Evolutionary conservation across 2,329 filamentous ascomycete species (phyloP), one percentile per base, ranked within the genome.

Genomic region (Sporothrix brunneoviolacea): DNA sequence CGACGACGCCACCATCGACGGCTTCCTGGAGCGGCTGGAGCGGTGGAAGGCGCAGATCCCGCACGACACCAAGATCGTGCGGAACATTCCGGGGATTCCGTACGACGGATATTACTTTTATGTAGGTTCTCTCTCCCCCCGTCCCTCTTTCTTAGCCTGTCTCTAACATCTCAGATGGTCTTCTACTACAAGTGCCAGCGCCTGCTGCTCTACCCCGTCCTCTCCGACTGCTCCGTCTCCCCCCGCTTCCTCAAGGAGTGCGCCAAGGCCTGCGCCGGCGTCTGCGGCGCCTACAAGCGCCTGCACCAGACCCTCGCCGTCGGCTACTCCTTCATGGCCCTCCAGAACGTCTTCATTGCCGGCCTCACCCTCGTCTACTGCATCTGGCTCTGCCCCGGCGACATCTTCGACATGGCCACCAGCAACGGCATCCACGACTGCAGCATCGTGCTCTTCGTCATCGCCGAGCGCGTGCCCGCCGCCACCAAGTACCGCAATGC

Each of bases 311-410:
- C 45, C 2, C 7, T 48, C 35, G 45, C 45, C 15, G 45, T 48
- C 8, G 45, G 45, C 18, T 48, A 48, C 45, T 48, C 45, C 5
- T 48, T 39, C 27, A 48, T 48, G 45, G 45, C 45, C 3, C 28
- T 48, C 27, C 45, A 48, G 21, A 48, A 48, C 27, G 45, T 48
- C 8, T 48, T 48, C 12, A 48, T 48, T 8, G 45, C 55, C 51
- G 62, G 62, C 3, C 51, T 64, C 4, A 64, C 62, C 3, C 55
- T 66, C 15, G 54, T 65, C 9, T 66, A 65, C 50, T 63, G 62
- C 44, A 55, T 58, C 16, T 66, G 62, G 62, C 48, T 50, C 36
- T 48, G 45, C 72, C 42, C 48, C 41, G 22, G 27, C 41, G 48
- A 51, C 38, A 36, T 49, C 24, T 43, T 50, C 18, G 47, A 43